Evolutionary conservation across 768 basidiomycete species (phyloP).

Genomic region (Xerocomellus dryophilus): DNA sequence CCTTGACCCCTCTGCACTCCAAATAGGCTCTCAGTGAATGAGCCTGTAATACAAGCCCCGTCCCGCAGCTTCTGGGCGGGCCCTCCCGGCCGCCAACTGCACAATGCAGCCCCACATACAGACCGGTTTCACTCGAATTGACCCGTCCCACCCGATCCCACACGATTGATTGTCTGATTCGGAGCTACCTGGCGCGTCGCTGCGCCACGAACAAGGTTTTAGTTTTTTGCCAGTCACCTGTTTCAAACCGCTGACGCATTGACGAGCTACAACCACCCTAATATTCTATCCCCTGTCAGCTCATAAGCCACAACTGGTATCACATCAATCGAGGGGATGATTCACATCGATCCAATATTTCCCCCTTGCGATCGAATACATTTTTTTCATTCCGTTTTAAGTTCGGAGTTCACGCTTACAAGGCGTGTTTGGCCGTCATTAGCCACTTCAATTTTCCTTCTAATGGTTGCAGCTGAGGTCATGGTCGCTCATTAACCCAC

Average conservation of each 20-base stretch:
- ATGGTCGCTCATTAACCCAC: background rate
- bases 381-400: background rate
- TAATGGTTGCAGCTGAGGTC: background rate
- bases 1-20: background rate
- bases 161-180: background rate
- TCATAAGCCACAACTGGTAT: background rate
- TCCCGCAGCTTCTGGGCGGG: too few species aligned
- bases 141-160: background rate
- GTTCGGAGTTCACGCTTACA: constrained; percentile 13
- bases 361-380: background rate
- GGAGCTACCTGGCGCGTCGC: background rate
- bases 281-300: background rate
- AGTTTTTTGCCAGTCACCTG: background rate
- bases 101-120: background rate
- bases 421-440: constrained; percentile 11
- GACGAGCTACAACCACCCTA: background rate
- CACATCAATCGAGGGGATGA: background rate
- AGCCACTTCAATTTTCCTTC: background rate
- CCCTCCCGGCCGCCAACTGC: background rate
- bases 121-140: background rate
- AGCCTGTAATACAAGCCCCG: too few species aligned
- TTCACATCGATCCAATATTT: constrained; percentile 6
- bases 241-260: background rate
- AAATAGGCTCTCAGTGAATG: background rate
- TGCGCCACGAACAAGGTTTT: background rate